These are phyloP conservation scores for Tricholoma terreum DNA, from an alignment of 768 basidiomycete genomes.

Conservation along the genomic window DNA sequence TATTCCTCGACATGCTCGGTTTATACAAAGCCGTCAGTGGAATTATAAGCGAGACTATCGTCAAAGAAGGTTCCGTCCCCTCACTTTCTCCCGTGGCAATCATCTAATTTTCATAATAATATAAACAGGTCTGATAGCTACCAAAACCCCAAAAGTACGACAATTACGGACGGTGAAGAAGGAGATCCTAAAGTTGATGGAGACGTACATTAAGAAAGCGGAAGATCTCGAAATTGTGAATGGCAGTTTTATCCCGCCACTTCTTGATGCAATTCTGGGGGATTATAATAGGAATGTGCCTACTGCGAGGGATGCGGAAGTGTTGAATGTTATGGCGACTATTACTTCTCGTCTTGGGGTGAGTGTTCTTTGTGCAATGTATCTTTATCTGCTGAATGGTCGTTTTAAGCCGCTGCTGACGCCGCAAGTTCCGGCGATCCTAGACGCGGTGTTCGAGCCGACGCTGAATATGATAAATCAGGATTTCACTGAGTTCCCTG, in stretches of 20 bases:
- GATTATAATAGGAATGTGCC: conserved; percentile 96
- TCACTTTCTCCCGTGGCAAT: background rate
- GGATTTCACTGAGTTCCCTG: conserved; percentile 96
- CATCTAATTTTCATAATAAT: conserved; percentile 7
- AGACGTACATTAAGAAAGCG: conserved; percentile 95
- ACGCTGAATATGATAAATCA: conserved; percentile 99
- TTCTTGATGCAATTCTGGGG: conserved; percentile 93
- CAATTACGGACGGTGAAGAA: conserved; percentile 96
- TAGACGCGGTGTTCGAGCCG: conserved; percentile 96
- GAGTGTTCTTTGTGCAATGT: conserved; percentile 38
- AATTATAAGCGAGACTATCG: conserved; percentile 94
- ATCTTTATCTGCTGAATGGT: background rate
- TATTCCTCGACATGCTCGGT: conserved; percentile 98
- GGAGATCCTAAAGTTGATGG: conserved; percentile 95
- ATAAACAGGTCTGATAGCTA: conserved; percentile 74
- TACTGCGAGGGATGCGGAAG: conserved; percentile 92
- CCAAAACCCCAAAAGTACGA: conserved; percentile 95
- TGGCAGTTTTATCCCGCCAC: conserved; percentile 87
- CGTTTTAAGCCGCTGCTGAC: conserved; percentile 70
- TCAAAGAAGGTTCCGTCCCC: conserved; percentile 62
- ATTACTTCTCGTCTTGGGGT: conserved; percentile 88
- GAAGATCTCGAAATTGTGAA: conserved; percentile 96
- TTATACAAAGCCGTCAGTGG: conserved; percentile 96
- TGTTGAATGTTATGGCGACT: conserved; percentile 95
- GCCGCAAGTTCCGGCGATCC: conserved; percentile 89